Conservation (phyloP, 1,139 yeast species). For the Hyphopichia fennica region DNA sequence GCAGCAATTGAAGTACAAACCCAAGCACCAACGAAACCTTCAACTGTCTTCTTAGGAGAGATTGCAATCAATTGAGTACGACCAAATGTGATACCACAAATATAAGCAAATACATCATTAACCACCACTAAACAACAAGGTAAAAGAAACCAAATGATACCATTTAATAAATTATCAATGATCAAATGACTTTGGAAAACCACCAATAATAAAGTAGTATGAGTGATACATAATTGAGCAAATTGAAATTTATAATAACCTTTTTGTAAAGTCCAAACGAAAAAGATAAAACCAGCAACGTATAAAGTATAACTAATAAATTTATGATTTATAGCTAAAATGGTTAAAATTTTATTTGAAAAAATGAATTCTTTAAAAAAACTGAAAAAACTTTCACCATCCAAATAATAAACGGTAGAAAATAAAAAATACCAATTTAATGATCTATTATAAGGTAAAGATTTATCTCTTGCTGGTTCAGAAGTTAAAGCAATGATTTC, state of each 20-base stretch:
- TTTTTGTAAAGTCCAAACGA: constrained; percentile 85
- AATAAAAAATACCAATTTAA: constrained; percentile 86
- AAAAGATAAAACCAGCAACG: constrained; percentile 84
- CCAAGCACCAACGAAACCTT: constrained; percentile 99
- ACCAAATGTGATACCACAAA: constrained; percentile 97
- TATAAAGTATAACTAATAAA: constrained; percentile 82
- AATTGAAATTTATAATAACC: constrained; percentile 91
- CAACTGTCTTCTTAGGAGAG: constrained; percentile 96
- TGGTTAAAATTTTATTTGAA: constrained; percentile 42
- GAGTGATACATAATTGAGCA: constrained; percentile 90
- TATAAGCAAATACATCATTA: constrained; percentile 93
- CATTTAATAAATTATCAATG: constrained; percentile 84
- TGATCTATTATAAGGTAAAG: constrained; percentile 78
- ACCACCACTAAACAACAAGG: constrained; percentile 92
- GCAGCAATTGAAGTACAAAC: constrained; percentile 82
- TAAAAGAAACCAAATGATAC: constrained; percentile 90
- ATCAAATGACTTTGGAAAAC: constrained; percentile 94
- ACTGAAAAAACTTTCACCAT: constrained; percentile 78
- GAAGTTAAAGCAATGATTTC: constrained; percentile 88
- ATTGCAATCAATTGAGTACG: constrained; percentile 88
- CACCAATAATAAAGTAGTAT: constrained; percentile 87
- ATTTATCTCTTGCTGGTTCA: constrained; percentile 81
- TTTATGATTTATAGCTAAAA: constrained; percentile 67
- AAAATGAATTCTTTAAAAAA: constrained; percentile 50
- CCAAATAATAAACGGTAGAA: constrained; percentile 83